These are phyloP conservation scores for Boechera stricta DNA, from an alignment of 345 rosid species.

Conservation along the genomic window DNA sequence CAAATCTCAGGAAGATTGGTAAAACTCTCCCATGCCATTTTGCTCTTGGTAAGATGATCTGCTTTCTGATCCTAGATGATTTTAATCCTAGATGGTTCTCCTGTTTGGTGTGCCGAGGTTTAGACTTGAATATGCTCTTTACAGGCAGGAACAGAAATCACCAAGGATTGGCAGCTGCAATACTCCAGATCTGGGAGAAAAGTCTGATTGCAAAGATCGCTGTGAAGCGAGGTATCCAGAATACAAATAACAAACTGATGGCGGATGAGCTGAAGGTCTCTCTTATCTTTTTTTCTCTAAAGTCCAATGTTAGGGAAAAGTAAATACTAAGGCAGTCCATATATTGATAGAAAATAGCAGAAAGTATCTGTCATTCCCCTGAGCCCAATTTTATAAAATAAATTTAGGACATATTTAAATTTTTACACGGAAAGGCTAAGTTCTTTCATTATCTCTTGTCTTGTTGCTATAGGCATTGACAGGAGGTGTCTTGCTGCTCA, in stretches of 20 bases:
- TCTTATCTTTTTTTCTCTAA: slow-evolving; percentile 24
- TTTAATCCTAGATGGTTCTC: slow-evolving; percentile 19
- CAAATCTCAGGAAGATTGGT: slow-evolving; percentile 84
- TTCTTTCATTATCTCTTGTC: slow-evolving; percentile 14
- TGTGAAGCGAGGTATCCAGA: slow-evolving; percentile 96
- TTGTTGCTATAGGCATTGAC: slow-evolving; percentile 66
- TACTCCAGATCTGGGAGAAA: slow-evolving; percentile 92
- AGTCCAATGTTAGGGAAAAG: slow-evolving; percentile 8
- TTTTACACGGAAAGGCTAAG: slow-evolving; percentile 11
- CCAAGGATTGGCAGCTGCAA: slow-evolving; percentile 93
- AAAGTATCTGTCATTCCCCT: slow-evolving; percentile 1
- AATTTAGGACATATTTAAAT: not conserved
- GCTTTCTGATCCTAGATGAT: slow-evolving; percentile 18
- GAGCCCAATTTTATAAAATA: not conserved
- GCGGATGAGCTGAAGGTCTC: slow-evolving; percentile 93
- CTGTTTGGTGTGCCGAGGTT: slow-evolving; percentile 28
- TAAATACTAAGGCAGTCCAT: slow-evolving; percentile 2
- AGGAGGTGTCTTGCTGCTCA: slow-evolving; percentile 89
- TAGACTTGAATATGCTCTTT: slow-evolving; percentile 36
- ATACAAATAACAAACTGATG: slow-evolving; percentile 97
- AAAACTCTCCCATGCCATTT: slow-evolving; percentile 95
- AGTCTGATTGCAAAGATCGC: slow-evolving; percentile 87
- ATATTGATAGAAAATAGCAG: slow-evolving; percentile 12
- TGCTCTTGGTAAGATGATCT: slow-evolving; percentile 75
- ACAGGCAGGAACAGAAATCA: slow-evolving; percentile 96